These are phyloP conservation scores for Cordyceps fumosorosea DNA, from an alignment of 2,329 filamentous ascomycete genomes.

Conservation along the genomic window DNA sequence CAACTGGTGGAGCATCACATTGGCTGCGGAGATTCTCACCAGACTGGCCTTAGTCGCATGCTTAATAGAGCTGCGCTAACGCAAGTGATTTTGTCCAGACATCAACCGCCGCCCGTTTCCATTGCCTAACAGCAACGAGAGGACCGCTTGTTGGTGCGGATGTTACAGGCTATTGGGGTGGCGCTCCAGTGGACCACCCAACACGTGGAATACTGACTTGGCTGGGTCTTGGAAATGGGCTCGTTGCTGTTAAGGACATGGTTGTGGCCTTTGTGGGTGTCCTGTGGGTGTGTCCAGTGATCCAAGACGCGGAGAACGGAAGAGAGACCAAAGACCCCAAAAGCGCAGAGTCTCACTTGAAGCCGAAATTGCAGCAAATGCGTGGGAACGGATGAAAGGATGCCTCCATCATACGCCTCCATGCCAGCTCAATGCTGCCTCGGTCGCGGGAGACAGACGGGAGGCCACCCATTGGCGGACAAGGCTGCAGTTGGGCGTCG, in stretches of 20 bases:
- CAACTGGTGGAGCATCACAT: not conserved
- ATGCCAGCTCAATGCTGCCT: not conserved
- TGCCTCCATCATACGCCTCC: too few relatives aligned
- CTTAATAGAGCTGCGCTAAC: conserved; percentile 2
- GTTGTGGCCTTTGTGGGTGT: too few relatives aligned
- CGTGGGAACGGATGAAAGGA: not conserved
- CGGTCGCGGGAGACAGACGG: not conserved
- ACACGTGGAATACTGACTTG: conserved; percentile 10
- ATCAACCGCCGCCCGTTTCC: not conserved
- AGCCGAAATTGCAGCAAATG: not conserved
- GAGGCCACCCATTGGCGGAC: not conserved
- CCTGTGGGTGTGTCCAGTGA: not conserved
- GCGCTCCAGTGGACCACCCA: conserved; percentile 7
- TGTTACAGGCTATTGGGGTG: conserved; percentile 10
- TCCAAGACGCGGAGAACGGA: not conserved
- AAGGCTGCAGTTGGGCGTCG: conserved; percentile 4
- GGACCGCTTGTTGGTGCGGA: not conserved
- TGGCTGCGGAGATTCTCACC: conserved; percentile 3
- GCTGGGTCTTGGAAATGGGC: conserved; percentile 3
- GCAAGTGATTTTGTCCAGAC: not conserved
- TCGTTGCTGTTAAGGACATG: not conserved
- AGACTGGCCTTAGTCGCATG: not conserved
- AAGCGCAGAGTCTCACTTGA: not conserved
- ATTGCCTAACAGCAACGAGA: not conserved
- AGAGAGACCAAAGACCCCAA: not conserved